Percentiles rank a stretch among this genome's conserved stretches.
Conservation (phyloP, 2,329 filamentous ascomycete genomes). For the Aspergillus aculeatinus region DNA sequence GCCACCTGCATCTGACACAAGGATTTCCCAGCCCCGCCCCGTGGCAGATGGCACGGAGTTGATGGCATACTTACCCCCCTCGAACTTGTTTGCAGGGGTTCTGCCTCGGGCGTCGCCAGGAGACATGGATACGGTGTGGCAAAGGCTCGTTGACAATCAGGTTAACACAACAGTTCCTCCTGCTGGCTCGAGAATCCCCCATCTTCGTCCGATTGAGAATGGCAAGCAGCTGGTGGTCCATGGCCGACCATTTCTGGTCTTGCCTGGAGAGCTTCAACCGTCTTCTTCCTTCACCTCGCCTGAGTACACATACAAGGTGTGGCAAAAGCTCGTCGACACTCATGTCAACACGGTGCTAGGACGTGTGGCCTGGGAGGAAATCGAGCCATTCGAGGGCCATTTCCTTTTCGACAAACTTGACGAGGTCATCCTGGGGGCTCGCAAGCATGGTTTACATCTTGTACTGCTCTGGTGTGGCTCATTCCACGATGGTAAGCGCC, state of each 20-base stretch:
- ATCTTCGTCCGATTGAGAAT: conserved; percentile 12
- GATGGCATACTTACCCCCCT: too few relatives aligned
- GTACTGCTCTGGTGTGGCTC: conserved; percentile 51
- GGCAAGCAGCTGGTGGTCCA: conserved; percentile 44
- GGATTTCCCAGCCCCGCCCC: too few relatives aligned
- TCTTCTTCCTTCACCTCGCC: conserved; percentile 48
- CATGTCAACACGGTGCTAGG: conserved; percentile 49
- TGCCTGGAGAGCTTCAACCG: conserved; percentile 47
- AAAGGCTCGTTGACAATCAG: too few relatives aligned
- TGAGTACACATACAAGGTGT: conserved; percentile 47
- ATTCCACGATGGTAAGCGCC: conserved; percentile 47
- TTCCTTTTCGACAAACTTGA: conserved; percentile 48
- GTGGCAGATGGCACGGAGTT: too few relatives aligned
- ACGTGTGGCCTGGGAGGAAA: conserved; percentile 48
- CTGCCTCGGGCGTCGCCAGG: too few relatives aligned
- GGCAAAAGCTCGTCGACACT: conserved; percentile 43
- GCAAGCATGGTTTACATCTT: conserved; percentile 37
- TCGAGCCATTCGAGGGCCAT: conserved; percentile 46
- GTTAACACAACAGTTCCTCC: too few relatives aligned
- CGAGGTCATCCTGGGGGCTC: background rate
- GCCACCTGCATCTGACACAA: too few relatives aligned
- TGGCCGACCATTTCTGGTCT: conserved; percentile 46
- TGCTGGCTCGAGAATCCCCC: conserved; percentile 1
- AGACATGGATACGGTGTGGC: too few relatives aligned
- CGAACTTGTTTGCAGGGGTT: too few relatives aligned